Percentiles rank a stretch among this genome's conserved stretches.
Evolutionary conservation across 225 moss, liverwort and hornwort genomes (phyloP).

Genomic region (Neckera pumila): DNA sequence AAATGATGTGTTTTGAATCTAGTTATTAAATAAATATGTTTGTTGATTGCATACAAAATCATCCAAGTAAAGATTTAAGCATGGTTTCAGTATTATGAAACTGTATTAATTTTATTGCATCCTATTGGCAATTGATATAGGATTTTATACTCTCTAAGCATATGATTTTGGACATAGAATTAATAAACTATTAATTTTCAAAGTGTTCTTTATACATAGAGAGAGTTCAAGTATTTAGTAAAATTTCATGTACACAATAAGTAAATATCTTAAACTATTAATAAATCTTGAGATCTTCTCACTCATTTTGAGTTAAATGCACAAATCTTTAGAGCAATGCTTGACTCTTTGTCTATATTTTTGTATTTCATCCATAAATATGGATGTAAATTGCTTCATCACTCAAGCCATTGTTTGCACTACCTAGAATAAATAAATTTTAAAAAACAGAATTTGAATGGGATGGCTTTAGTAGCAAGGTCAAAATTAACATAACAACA

Average conservation of each 20-base stretch:
- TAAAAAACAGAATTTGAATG: background rate
- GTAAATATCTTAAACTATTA: background rate
- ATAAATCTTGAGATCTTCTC: background rate
- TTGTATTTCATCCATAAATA: background rate
- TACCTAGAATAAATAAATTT: background rate
- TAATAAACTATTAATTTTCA: background rate
- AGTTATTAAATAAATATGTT: background rate
- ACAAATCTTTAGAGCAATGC: rapidly evolving
- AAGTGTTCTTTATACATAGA: too few species aligned
- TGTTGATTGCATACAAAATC: background rate
- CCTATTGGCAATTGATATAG: background rate
- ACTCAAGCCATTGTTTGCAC: background rate
- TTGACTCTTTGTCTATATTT: background rate
- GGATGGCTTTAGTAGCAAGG: background rate
- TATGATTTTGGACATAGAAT: background rate
- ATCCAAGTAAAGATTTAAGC: background rate
- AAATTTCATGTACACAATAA: rapidly evolving
- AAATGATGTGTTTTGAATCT: background rate
- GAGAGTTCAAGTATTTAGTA: too few species aligned
- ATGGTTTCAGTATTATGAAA: background rate
- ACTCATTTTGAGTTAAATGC: background rate
- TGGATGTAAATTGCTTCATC: background rate
- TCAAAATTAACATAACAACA: background rate
- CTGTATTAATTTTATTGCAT: background rate
- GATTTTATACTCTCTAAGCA: background rate